Conservation (phyloP, 2,329 filamentous ascomycete genomes). For the Gaeumannomyces sp. region DNA sequence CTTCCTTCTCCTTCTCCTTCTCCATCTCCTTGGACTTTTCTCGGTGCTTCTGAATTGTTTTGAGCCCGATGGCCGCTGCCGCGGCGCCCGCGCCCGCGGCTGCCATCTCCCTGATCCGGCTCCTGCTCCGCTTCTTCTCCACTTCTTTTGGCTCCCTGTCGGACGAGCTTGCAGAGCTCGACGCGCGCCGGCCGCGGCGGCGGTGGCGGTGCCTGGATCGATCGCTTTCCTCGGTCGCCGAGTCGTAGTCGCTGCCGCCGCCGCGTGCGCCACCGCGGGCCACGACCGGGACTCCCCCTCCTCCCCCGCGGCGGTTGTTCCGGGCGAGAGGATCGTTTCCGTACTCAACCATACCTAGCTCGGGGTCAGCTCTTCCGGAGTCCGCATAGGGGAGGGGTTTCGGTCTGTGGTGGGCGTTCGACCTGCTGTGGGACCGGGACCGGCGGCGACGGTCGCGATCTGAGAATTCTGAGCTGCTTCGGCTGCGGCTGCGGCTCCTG, state of each 20-base stretch:
- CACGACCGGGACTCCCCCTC: constrained; percentile 14
- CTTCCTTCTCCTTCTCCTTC: constrained; percentile 18
- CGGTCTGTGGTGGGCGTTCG: constrained; percentile 29
- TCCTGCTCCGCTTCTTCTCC: constrained; percentile 46
- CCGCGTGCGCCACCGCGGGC: constrained; percentile 32
- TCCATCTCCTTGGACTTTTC: constrained; percentile 30
- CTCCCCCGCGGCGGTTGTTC: constrained; percentile 27
- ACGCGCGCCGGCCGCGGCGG: constrained; percentile 27
- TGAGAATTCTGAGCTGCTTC: constrained; percentile 21
- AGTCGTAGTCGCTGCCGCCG: constrained; percentile 34
- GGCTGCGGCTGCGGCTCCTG: constrained; percentile 22
- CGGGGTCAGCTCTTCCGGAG: constrained; percentile 46
- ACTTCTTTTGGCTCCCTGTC: constrained; percentile 17
- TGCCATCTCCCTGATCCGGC: constrained; percentile 48
- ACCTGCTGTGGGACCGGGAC: constrained; percentile 20
- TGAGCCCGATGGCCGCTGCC: constrained; percentile 57
- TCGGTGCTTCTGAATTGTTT: constrained; percentile 47
- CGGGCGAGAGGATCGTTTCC: constrained; percentile 50
- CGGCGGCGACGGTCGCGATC: constrained; percentile 17
- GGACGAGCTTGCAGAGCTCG: constrained; percentile 17
- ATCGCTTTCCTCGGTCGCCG: constrained; percentile 36
- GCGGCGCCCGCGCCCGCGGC: constrained; percentile 49
- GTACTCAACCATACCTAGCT: constrained; percentile 65
- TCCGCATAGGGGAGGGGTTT: constrained; percentile 38
- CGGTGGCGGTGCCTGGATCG: constrained; percentile 17